A percentile compares a stretch with the other conserved stretches of the same genome.
Evolutionary conservation across 2,329 filamentous ascomycete genomes (phyloP).

Genomic region (Clonostachys rhizophaga): DNA sequence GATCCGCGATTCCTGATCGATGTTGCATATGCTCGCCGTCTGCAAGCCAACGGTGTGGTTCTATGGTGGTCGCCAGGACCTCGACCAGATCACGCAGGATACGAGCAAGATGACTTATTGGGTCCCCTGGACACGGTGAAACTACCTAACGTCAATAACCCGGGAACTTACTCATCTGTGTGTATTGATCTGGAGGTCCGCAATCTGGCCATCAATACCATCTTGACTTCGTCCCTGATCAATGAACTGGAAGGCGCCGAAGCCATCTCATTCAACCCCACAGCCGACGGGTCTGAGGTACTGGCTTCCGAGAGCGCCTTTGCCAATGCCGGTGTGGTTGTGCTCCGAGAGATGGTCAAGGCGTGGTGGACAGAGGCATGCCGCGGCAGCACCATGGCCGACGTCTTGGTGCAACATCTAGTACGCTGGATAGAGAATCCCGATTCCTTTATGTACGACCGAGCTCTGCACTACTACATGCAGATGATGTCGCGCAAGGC

Average conservation of each 20-base stretch:
- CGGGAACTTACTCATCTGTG: constrained; percentile 90
- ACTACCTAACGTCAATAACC: constrained; percentile 91
- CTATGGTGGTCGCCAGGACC: constrained; percentile 93
- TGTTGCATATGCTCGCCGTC: constrained; percentile 82
- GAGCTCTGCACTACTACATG: constrained; percentile 91
- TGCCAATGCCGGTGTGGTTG: constrained; percentile 82
- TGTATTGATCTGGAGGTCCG: constrained; percentile 93
- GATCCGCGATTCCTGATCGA: constrained; percentile 95
- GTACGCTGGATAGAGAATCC: constrained; percentile 96
- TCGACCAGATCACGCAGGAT: constrained; percentile 89
- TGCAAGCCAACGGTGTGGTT: constrained; percentile 89
- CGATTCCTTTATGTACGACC: constrained; percentile 91
- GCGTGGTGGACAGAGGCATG: constrained; percentile 97
- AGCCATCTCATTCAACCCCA: constrained; percentile 72
- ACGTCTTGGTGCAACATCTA: constrained; percentile 94
- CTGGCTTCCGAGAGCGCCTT: constrained; percentile 88
- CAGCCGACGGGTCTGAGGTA: constrained; percentile 35
- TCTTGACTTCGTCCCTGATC: constrained; percentile 91
- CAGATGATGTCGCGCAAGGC: constrained; percentile 98
- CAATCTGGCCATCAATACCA: constrained; percentile 96
- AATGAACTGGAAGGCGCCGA: constrained; percentile 93
- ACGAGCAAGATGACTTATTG: constrained; percentile 86
- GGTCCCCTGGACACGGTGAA: constrained; percentile 80
- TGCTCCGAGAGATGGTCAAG: constrained; percentile 97
- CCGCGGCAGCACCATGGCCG: constrained; percentile 86